Conservation (phyloP, 2,329 filamentous ascomycete species). For the Thelonectria olida region DNA sequence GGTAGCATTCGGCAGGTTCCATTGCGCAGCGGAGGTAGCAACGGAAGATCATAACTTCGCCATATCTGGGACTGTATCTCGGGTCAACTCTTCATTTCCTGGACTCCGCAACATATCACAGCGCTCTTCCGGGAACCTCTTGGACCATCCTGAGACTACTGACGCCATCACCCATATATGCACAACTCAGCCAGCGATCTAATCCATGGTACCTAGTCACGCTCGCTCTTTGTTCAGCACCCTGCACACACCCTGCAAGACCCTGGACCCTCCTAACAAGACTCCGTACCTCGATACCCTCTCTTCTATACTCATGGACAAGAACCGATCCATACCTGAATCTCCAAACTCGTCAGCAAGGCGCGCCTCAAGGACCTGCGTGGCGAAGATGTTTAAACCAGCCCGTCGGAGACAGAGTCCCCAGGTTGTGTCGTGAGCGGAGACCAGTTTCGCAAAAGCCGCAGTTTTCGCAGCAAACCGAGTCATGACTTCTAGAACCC, state of each 20-base stretch:
- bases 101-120: neutral
- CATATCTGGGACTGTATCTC: neutral
- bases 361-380: constrained; percentile 44
- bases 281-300: constrained; percentile 36
- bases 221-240: constrained; percentile 24
- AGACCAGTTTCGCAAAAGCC: constrained; percentile 46
- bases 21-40: neutral
- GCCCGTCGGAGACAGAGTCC: constrained; percentile 46
- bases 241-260: constrained; percentile 29
- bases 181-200: too few species aligned
- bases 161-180: too few species aligned
- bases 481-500: constrained; percentile 63
- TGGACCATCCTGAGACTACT: too few species aligned
- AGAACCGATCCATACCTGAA: constrained; percentile 43
- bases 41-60: neutral
- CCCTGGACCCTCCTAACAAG: constrained; percentile 39
- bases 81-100: neutral
- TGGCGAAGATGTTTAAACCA: constrained; percentile 50
- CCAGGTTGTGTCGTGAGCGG: constrained; percentile 53
- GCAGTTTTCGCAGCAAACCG: constrained; percentile 48
- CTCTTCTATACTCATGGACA: constrained; percentile 41
- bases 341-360: constrained; percentile 39
- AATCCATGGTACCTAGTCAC: neutral
- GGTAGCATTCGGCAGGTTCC: neutral
- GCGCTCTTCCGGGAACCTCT: too few species aligned